phyloP scores from a whole-genome alignment of 345 rosid genomes.

The Turritis glabra region DNA sequence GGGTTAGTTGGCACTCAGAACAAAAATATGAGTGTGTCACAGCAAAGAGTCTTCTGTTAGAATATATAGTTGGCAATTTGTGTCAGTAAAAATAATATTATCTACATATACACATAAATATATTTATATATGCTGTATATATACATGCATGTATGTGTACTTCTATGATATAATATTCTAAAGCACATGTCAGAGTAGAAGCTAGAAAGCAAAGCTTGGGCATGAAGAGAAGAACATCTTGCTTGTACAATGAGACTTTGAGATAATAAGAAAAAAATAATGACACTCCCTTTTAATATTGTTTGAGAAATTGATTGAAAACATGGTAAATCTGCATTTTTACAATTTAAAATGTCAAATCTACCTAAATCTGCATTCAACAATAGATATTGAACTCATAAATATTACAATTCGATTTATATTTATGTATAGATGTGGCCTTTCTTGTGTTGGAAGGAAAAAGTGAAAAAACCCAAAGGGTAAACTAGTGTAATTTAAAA shows the following conservation, averaged over 20 bases:
- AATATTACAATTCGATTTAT: neutral
- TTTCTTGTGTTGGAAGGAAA: conserved; percentile 9
- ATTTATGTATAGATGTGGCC: neutral
- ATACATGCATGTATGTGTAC: conserved; percentile 39
- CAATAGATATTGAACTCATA: neutral
- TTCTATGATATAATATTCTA: conserved; percentile 32
- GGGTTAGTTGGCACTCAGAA: conserved; percentile 60
- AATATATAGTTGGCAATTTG: conserved; percentile 67
- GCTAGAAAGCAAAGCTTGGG: conserved; percentile 62
- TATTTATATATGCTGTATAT: neutral
- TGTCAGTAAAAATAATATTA: conserved; percentile 58
- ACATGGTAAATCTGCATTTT: neutral
- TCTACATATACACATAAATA: neutral
- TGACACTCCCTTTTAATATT: neutral
- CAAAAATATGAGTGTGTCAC: conserved; percentile 66
- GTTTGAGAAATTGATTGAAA: neutral
- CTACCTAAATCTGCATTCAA: neutral
- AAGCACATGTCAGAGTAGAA: conserved; percentile 49
- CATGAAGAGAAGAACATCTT: conserved; percentile 75
- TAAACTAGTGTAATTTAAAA: neutral
- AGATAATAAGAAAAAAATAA: neutral
- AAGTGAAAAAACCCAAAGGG: neutral
- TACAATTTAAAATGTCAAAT: neutral
- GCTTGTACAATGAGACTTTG: conserved; percentile 39
- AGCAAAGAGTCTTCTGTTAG: conserved; percentile 65